A percentile compares a stretch with the other conserved stretches of the same genome.
Evolutionary conservation across 1,284 basidiomycete genomes (phyloP).

Genomic region (Vanrija sp.): DNA sequence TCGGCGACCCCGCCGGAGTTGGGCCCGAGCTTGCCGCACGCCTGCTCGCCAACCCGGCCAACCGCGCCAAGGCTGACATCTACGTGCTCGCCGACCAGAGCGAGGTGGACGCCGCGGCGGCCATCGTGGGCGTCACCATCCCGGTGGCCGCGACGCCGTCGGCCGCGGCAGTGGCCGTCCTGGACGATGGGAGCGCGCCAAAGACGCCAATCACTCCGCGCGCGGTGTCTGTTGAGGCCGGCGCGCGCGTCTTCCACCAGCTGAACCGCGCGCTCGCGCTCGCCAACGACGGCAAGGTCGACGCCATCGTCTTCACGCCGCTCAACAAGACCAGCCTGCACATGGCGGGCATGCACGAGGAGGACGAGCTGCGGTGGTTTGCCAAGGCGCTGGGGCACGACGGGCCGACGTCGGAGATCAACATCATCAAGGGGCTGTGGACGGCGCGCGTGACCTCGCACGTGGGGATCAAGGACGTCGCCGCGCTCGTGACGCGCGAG

Average conservation of each 20-base stretch:
- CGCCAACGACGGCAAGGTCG: conserved; percentile 2
- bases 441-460: conserved; percentile 8
- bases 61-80: conserved; percentile 6
- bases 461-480: conserved; percentile 8
- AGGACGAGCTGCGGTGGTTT: conserved; percentile 11
- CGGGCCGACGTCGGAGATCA: conserved; percentile 7
- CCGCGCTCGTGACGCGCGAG: neutral
- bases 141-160: neutral
- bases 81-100: conserved; percentile 5
- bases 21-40: conserved; percentile 8
- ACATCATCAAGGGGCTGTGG: conserved; percentile 8
- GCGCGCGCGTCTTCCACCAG: conserved; percentile 4
- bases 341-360: conserved; percentile 10
- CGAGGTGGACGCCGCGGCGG: conserved; percentile 6
- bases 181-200: conserved; percentile 1
- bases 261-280: conserved; percentile 3
- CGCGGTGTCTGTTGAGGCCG: conserved; percentile 2
- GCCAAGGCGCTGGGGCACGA: neutral
- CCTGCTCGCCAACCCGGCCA: conserved; percentile 4
- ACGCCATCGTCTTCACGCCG: conserved; percentile 8
- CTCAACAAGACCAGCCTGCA: conserved; percentile 10
- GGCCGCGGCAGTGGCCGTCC: neutral
- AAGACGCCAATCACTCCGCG: neutral
- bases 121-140: conserved; percentile 1
- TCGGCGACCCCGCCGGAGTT: conserved; percentile 8